These are phyloP conservation scores for Aureobasidium sp. DNA, from an alignment of 2,329 filamentous ascomycete genomes.

Conservation along the genomic window DNA sequence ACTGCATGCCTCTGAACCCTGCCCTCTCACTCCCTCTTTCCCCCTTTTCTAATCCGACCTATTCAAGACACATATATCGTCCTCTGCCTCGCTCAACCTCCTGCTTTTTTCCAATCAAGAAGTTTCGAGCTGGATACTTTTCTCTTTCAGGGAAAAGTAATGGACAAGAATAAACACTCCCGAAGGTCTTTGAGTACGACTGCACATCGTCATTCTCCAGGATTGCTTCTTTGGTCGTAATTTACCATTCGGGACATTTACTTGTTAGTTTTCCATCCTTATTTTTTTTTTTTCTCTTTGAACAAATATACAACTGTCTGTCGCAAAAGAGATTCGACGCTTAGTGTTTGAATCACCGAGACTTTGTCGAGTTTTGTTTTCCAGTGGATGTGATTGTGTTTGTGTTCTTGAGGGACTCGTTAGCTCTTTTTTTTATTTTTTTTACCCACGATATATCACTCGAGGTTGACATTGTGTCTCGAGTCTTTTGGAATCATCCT, in stretches of 20 bases:
- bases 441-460: no score
- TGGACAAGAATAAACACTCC: constrained; percentile 12
- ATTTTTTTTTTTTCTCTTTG: no score
- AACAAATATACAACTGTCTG: no score
- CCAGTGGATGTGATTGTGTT: no score
- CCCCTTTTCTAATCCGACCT: background rate
- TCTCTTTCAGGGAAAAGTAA: background rate
- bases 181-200: constrained; percentile 17
- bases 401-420: no score
- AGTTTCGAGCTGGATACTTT: constrained; percentile 15
- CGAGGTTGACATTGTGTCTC: no score
- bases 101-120: background rate
- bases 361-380: no score
- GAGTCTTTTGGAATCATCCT: no score
- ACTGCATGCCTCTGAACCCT: background rate
- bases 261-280: no score
- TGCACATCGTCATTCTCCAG: background rate
- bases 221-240: constrained; percentile 12
- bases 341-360: no score
- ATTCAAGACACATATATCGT: background rate
- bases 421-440: no score
- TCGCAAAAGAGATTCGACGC: no score
- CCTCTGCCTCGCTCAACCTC: constrained; percentile 16
- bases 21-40: background rate
- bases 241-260: constrained; percentile 12